Evolutionary conservation across 345 rosid genomes (phyloP), one percentile per base, ranked within the genome.

Genomic region (Citrus trifoliata): DNA sequence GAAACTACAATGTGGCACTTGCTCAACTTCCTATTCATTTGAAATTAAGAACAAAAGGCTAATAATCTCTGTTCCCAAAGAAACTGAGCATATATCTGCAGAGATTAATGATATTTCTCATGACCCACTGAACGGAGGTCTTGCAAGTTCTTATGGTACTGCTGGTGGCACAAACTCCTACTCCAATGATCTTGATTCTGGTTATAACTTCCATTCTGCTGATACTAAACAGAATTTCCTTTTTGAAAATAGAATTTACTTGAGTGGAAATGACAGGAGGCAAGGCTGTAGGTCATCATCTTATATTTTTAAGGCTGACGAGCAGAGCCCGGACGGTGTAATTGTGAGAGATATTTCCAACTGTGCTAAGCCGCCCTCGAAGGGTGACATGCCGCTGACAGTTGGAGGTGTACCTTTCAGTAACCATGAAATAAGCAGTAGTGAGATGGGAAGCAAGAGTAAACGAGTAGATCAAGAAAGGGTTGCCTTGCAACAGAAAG

Each of bases 1-100:
- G 62, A 90, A 86, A 84, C 72, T 91, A 27, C 87, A 76, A 56
- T 93, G 97, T 81, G 91, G 92, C 30, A 67, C 87, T 67, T 93
- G 97, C 81, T 91, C 88, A 33, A 80, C 86, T 64, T 76, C 83
- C 16, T 78, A 88, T 74, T 77, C 77, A 70, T 64, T 88, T 79
- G 35, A 79, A 35, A 27, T 88, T 14, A 63, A 82, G 38, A 82
- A 86, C 82, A 87, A 80, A 76, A 88, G 86, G 70, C 88, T 89
- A 79, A 76, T 86, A 35, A 73, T 87, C 75, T 78, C 89, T 66
- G 74, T 66, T 46, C 71, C 66, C 38, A 53, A 51, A 3, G 88
- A 83, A 79, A 56, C 80, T 19, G 33, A 70, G 70, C 67, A 5
- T 19, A 32, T 60, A 22, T 21, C 80, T 32, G 56, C 21, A 16